Evolutionary conservation across 2,329 filamentous ascomycete species (phyloP).

Genomic region (Monilinia aucupariae): DNA sequence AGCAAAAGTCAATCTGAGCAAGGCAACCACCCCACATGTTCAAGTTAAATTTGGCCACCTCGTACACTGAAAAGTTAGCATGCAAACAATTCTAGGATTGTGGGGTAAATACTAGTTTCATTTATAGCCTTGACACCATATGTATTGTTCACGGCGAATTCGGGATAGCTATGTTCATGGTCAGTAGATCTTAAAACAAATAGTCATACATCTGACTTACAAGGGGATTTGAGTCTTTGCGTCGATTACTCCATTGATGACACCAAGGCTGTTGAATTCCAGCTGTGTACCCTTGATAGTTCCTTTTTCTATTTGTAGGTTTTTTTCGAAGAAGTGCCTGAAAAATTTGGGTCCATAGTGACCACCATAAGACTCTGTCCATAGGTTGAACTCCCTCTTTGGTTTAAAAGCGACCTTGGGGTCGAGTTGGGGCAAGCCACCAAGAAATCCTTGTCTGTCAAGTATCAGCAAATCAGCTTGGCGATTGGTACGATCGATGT

Average conservation of each 20-base stretch:
- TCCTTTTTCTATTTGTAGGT: slow-evolving; percentile 48
- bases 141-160: slow-evolving; percentile 46
- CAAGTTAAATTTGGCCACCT: slow-evolving; percentile 48
- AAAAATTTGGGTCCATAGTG: slow-evolving; percentile 43
- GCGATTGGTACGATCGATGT: background rate
- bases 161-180: slow-evolving; percentile 25
- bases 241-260: slow-evolving; percentile 65
- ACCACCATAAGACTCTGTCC: slow-evolving; percentile 52
- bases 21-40: slow-evolving; percentile 38
- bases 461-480: background rate
- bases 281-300: slow-evolving; percentile 49
- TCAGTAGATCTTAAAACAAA: background rate
- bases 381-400: slow-evolving; percentile 46
- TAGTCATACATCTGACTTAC: slow-evolving; percentile 15
- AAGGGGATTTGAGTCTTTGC: slow-evolving; percentile 47
- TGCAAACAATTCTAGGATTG: background rate
- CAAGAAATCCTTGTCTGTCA: slow-evolving; percentile 46
- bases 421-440: slow-evolving; percentile 40
- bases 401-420: slow-evolving; percentile 23
- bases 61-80: slow-evolving; percentile 40
- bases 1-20: slow-evolving; percentile 45
- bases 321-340: slow-evolving; percentile 53
- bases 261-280: slow-evolving; percentile 55
- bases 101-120: slow-evolving; percentile 21
- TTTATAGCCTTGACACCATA: slow-evolving; percentile 32